Evolutionary conservation across 2,329 filamentous ascomycete genomes (phyloP).

Genomic region (Fusarium duplospermum): DNA sequence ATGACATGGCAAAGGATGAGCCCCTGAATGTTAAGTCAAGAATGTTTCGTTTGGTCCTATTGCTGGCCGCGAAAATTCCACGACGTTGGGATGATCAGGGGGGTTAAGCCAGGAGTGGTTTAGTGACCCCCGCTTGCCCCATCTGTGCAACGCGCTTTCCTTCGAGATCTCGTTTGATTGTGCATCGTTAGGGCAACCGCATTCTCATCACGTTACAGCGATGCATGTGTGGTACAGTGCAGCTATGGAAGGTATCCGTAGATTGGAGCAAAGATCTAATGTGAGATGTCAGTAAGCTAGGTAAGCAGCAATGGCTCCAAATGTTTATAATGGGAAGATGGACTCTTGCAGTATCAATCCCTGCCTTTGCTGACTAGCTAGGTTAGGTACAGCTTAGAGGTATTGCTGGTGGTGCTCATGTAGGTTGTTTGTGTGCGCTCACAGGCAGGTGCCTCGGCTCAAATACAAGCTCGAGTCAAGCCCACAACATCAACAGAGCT

Average conservation of each 20-base stretch:
- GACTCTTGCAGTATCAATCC: neutral
- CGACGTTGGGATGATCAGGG: neutral
- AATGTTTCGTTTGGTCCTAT: neutral
- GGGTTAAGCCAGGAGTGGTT: constrained; percentile 20
- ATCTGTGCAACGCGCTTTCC: constrained; percentile 39
- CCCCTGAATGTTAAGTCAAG: neutral
- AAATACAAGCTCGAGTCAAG: neutral
- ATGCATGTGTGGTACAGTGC: neutral
- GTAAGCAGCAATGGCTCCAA: neutral
- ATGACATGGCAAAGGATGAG: neutral
- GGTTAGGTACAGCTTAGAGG: neutral
- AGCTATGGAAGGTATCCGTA: neutral
- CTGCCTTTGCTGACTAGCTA: neutral
- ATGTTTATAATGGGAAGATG: neutral
- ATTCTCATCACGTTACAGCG: constrained; percentile 32
- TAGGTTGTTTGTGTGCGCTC: neutral
- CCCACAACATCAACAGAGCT: neutral
- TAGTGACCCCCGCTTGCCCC: constrained; percentile 36
- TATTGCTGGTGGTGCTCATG: neutral
- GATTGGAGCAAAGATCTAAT: neutral
- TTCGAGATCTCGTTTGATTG: constrained; percentile 43
- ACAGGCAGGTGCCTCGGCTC: neutral
- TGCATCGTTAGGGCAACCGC: constrained; percentile 39
- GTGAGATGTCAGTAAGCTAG: neutral
- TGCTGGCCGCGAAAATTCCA: constrained; percentile 13